A percentile compares a stretch with the other conserved stretches of the same genome.
phyloP scores from a whole-genome alignment of 345 rosid genomes.

The Ricinus communis region DNA sequence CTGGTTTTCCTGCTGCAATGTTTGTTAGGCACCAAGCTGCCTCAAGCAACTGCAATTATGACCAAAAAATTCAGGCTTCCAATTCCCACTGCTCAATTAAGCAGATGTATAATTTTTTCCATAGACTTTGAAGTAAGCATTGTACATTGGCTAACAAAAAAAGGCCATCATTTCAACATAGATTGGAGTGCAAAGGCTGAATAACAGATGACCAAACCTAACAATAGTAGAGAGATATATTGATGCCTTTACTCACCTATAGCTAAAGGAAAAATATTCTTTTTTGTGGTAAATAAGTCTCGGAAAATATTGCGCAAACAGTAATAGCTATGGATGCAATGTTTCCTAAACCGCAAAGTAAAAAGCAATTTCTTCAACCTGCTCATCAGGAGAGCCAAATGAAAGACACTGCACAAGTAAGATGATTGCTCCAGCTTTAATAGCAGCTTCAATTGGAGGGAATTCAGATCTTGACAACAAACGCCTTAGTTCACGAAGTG shows the following conservation, averaged over 20 bases:
- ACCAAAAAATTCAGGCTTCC: not conserved
- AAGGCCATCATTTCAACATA: not conserved
- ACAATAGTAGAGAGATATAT: not conserved
- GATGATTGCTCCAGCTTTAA: constrained; percentile 78
- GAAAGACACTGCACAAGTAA: constrained; percentile 85
- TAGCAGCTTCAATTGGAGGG: constrained; percentile 82
- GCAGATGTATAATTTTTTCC: not conserved
- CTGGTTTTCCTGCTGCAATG: constrained; percentile 93
- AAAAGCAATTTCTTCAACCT: constrained; percentile 44
- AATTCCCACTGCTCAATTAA: not conserved
- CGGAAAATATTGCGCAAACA: not conserved
- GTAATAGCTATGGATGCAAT: not conserved
- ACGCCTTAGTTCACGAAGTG: constrained; percentile 85
- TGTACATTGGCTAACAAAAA: too few relatives aligned
- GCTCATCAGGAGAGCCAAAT: constrained; percentile 90
- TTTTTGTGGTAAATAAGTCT: not conserved
- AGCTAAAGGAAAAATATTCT: not conserved
- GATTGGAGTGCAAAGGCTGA: constrained; percentile 1
- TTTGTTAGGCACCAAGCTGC: constrained; percentile 98
- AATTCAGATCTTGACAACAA: constrained; percentile 76
- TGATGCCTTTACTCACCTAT: not conserved
- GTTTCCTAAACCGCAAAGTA: not conserved
- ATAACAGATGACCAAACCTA: not conserved
- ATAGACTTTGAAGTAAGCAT: not conserved
- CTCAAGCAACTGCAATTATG: constrained; percentile 77